Evolutionary conservation across 768 basidiomycete genomes (phyloP).

Genomic region (Pleurotus sapidus): DNA sequence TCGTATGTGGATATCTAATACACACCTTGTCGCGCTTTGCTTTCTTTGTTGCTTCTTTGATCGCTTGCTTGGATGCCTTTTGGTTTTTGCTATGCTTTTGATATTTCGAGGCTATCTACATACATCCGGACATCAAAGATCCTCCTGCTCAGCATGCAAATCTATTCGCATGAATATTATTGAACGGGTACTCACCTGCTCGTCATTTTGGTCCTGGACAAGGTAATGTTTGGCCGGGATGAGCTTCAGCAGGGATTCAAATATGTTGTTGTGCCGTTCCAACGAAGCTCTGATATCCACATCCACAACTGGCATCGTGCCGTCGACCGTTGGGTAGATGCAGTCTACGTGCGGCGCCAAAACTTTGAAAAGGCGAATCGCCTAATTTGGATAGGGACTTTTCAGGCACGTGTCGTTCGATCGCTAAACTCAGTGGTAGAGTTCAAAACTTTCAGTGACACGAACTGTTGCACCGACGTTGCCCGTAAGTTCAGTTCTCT

Average conservation of each 20-base stretch:
- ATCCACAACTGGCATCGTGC: constrained; percentile 46
- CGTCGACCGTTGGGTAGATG: too few species aligned
- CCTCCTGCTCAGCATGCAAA: too few species aligned
- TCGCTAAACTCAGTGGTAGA: neutral
- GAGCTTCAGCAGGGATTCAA: constrained; percentile 77
- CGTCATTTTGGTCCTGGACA: constrained; percentile 59
- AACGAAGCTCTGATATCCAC: constrained; percentile 57
- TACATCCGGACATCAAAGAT: neutral
- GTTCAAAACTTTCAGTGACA: neutral
- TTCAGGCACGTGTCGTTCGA: too few species aligned
- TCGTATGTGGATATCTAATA: constrained; percentile 1
- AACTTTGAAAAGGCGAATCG: too few species aligned
- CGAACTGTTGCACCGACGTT: too few species aligned
- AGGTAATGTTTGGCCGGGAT: constrained; percentile 93
- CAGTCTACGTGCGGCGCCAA: too few species aligned
- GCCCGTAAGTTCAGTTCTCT: too few species aligned
- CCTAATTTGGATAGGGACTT: too few species aligned
- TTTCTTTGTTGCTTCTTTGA: constrained; percentile 87
- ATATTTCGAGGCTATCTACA: constrained; percentile 61
- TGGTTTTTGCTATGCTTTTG: constrained; percentile 88
- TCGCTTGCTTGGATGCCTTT: constrained; percentile 78
- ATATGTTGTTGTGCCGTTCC: constrained; percentile 82
- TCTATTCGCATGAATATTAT: neutral
- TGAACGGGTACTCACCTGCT: constrained; percentile 46
- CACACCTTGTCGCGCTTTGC: constrained; percentile 83